These are phyloP conservation scores for Coprinellus aureogranulatus DNA, from an alignment of 768 basidiomycete species.

Conservation along the genomic window DNA sequence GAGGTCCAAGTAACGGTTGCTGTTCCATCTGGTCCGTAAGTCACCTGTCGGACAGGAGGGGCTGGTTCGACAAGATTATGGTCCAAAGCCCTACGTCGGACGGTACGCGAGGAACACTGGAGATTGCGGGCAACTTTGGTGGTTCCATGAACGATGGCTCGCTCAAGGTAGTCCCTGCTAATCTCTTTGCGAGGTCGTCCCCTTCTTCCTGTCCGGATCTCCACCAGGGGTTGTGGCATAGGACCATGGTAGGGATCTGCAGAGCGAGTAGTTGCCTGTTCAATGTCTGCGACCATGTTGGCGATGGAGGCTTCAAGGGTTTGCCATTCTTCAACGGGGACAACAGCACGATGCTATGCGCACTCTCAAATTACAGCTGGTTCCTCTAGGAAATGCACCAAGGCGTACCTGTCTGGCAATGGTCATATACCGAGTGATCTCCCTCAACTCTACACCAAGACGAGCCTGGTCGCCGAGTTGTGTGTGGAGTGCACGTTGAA, in stretches of 20 bases:
- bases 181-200: conserved; percentile 17
- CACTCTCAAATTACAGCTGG: background rate
- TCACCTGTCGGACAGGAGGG: background rate
- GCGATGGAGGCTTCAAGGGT: conserved; percentile 12
- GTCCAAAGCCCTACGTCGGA: background rate
- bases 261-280: conserved; percentile 10
- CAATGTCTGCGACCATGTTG: conserved; percentile 14
- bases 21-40: background rate
- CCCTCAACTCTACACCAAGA: conserved; percentile 3
- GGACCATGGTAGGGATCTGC: conserved; percentile 11
- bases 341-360: conserved; percentile 4
- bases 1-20: background rate
- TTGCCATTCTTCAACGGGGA: conserved; percentile 12
- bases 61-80: background rate
- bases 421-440: background rate
- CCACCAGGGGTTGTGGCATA: background rate
- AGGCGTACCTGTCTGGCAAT: background rate
- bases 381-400: background rate
- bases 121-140: background rate
- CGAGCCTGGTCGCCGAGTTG: conserved; percentile 17
- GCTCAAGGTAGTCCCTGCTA: background rate
- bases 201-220: conserved; percentile 9
- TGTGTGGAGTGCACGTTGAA: conserved; percentile 12
- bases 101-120: background rate
- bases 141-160: background rate